Base-by-base conservation (phyloP, 768 basidiomycete species). In the Austroboletus eburneus region DNA sequence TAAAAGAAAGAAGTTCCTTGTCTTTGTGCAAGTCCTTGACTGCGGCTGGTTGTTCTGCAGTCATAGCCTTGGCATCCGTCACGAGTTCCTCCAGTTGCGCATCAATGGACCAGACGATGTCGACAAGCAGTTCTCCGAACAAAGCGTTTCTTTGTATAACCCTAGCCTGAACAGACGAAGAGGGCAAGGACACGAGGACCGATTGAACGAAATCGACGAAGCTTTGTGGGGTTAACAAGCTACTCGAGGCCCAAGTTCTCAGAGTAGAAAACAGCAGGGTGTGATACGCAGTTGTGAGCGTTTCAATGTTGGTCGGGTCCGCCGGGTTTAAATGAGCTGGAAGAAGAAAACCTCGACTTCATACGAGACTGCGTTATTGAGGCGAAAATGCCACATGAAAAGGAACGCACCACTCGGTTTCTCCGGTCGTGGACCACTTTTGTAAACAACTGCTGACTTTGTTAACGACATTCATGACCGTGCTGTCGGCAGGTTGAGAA, bases 61-160 rank as follows among this genome's bases (percentile, higher is more conserved):
- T 61, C 29, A 71, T 56, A 23, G 59, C 49, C 61, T 78, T 80
- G 37, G 74, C 73, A 54, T 88, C 85, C 13, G 65, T 62, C 29
- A 84, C 53, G 23, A 81, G 64, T 57, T 90, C 88, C 47, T 92
- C 90, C 48, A 91, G 64, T 52, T 85, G 80, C 30, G 78, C 72
- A 66, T 92, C 91, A 37, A 87, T 63, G 17, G 87, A 77, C 91
- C 91, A 93, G 37, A 90, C 72, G 57, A 87, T 73, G 61, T 93
- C 91, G 18, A 93, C 76, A 3, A 92, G 69, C 38, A 79, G 64
- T 55, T 90, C 87, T 10, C 83, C 83, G 46, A 91, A 79, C 1
- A 73, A 55, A 1, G 67, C 50, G 3, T 66, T 68, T 50, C 74
- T 72, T 8, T 72, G 65, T 10, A 73, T 69, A 39, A 71, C 65